phyloP scores from a whole-genome alignment of 176 grass and related monocot genomes.

The Poa pratensis region DNA sequence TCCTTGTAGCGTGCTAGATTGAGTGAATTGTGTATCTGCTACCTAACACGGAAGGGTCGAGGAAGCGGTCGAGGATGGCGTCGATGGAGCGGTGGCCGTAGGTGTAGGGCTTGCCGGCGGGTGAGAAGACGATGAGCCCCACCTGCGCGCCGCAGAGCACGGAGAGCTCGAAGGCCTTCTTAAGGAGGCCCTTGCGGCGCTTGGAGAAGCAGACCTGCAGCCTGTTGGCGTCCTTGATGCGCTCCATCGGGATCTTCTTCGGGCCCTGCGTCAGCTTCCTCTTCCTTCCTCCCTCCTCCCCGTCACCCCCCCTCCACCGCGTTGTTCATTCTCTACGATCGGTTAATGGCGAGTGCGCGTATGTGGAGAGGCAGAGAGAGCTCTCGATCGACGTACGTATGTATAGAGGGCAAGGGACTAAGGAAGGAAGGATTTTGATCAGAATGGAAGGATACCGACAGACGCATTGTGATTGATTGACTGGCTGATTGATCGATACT shows the following conservation, averaged over 20 bases:
- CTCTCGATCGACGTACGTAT: not conserved
- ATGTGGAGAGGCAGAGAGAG: not conserved
- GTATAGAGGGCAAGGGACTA: not conserved
- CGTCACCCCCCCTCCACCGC: not conserved
- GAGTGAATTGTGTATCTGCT: no score
- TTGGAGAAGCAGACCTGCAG: slow-evolving; percentile 50
- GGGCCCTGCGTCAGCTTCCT: slow-evolving; percentile 56
- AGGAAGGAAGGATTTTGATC: not conserved
- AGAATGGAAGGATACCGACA: not conserved
- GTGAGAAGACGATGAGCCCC: slow-evolving; percentile 64
- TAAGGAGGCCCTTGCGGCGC: not conserved
- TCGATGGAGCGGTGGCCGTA: not conserved
- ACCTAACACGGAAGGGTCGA: not conserved
- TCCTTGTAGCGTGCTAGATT: no score
- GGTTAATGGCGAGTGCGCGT: not conserved
- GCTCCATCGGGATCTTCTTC: slow-evolving; percentile 72
- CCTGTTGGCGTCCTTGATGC: slow-evolving; percentile 41
- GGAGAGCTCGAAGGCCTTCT: slow-evolving; percentile 19
- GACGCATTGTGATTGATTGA: slow-evolving; percentile 29
- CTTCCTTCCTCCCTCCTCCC: slow-evolving; percentile 8
- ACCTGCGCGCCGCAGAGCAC: slow-evolving; percentile 43
- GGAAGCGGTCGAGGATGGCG: slow-evolving; percentile 45
- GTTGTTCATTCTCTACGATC: slow-evolving; percentile 1
- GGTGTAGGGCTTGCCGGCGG: slow-evolving; percentile 39
- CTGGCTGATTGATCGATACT: not conserved